phyloP scores from a whole-genome alignment of 257 asterid species.

The Knoxia roxburghii region DNA sequence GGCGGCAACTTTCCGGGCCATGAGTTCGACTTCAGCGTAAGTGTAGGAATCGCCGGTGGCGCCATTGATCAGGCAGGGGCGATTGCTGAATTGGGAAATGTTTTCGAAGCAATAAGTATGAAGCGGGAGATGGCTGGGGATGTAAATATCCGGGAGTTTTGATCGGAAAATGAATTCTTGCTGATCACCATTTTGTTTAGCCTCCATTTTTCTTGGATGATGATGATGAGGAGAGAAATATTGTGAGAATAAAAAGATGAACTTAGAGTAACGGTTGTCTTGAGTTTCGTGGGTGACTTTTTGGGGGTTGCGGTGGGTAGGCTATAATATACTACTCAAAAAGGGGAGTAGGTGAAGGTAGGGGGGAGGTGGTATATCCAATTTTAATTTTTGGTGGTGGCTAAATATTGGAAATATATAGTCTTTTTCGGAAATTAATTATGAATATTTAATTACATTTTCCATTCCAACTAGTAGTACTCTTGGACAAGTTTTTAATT shows the following conservation, averaged over 20 bases:
- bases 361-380: background rate
- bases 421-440: background rate
- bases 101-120: constrained; percentile 33
- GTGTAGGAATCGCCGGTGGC: constrained; percentile 18
- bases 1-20: constrained; percentile 22
- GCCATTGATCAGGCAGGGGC: constrained; percentile 31
- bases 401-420: background rate
- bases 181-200: constrained; percentile 6
- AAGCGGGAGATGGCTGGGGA: constrained; percentile 33
- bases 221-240: constrained; percentile 3
- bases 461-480: too few species aligned
- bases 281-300: background rate
- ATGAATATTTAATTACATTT: background rate
- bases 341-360: constrained; percentile 17
- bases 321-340: background rate
- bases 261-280: background rate
- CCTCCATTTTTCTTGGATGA: constrained; percentile 6
- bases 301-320: background rate
- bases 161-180: constrained; percentile 30
- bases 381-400: background rate
- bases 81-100: constrained; percentile 22
- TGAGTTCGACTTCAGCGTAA: constrained; percentile 27
- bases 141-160: constrained; percentile 36
- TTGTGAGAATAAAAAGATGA: background rate
- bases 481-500: too few species aligned